A percentile compares a stretch with the other conserved stretches of the same genome.
Conservation (phyloP, 306 rosid species). For the Castanospermum australe region DNA sequence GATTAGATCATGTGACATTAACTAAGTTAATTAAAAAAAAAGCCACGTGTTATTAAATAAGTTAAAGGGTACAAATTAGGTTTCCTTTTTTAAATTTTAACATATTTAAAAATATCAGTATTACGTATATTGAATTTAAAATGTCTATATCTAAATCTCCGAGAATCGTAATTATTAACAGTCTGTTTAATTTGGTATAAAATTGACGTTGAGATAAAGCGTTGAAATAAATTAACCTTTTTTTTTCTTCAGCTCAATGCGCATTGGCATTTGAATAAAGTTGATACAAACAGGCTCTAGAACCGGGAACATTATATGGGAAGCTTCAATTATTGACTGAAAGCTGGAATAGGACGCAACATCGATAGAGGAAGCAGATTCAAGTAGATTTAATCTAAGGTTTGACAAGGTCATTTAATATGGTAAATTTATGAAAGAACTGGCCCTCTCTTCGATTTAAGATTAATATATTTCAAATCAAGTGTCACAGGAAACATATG, state of each 20-base stretch:
- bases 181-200: no score
- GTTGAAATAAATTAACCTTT: no score
- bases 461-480: neutral
- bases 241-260: no score
- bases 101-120: no score
- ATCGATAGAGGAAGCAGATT: neutral
- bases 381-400: neutral
- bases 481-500: slow-evolving; percentile 5
- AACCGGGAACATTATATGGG: neutral
- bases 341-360: neutral
- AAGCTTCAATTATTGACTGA: slow-evolving; percentile 13
- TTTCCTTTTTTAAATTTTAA: neutral
- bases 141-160: no score
- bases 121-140: no score
- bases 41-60: neutral
- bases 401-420: neutral
- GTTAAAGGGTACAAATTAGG: neutral
- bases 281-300: no score
- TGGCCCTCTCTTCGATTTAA: neutral
- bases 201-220: no score
- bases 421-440: neutral
- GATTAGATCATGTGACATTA: neutral
- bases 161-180: no score
- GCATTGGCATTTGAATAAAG: no score
- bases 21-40: neutral